Evolutionary conservation across 179 eudicot species (phyloP).

Genomic region (Beta lomatogona): DNA sequence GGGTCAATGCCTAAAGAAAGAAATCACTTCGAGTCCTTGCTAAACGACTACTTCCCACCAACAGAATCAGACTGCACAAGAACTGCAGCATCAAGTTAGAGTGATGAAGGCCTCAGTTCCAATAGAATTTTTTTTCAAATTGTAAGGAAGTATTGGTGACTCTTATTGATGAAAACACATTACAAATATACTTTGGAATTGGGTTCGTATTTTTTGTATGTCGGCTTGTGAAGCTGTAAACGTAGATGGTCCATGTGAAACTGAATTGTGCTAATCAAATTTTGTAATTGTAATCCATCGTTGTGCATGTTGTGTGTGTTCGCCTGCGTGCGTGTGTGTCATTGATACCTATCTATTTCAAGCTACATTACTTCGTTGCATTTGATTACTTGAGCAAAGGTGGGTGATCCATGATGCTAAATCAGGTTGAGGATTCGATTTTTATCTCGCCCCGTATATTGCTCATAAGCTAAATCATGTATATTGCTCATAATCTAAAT

Average conservation of each 20-base stretch:
- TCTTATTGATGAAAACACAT: not conserved
- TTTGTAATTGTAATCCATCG: not conserved
- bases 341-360: no score
- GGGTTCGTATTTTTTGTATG: no score
- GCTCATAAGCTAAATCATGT: not conserved
- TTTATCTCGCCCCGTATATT: not conserved
- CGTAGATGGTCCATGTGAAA: not conserved
- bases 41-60: conserved; percentile 54
- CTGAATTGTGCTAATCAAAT: not conserved
- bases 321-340: no score
- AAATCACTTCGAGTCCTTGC: conserved; percentile 72
- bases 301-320: no score
- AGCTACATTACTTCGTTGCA: not conserved
- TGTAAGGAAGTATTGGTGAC: not conserved
- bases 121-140: not conserved
- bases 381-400: not conserved
- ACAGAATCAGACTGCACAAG: conserved; percentile 32
- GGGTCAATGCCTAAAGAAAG: conserved; percentile 86
- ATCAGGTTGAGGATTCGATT: not conserved
- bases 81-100: conserved; percentile 41
- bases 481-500: not conserved
- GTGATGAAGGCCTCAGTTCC: not conserved
- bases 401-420: not conserved
- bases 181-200: not conserved
- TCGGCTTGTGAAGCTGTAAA: not conserved